Conservation (phyloP, 768 basidiomycete species). For the Pleurotus pulmonarius region DNA sequence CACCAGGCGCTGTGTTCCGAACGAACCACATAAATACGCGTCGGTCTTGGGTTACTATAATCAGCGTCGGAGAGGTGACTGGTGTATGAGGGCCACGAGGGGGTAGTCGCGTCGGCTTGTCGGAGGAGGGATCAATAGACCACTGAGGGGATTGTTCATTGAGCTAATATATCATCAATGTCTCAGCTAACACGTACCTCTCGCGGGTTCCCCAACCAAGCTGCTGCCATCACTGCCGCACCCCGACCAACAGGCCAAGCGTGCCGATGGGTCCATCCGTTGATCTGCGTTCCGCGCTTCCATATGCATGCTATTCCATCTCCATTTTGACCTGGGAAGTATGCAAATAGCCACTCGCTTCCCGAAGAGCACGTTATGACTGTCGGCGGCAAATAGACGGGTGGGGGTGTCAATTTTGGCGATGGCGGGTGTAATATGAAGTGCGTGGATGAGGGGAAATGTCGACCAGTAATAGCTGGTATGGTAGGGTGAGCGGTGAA, state of each 20-base stretch:
- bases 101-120: conserved; percentile 52
- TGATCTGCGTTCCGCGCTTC: conserved; percentile 54
- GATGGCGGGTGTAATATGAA: conserved; percentile 55
- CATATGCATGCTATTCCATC: conserved; percentile 68
- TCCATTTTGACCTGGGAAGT: conserved; percentile 54
- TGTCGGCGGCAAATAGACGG: conserved; percentile 57
- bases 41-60: conserved; percentile 65
- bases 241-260: conserved; percentile 49
- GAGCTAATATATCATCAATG: not conserved
- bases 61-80: conserved; percentile 48
- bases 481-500: conserved; percentile 65
- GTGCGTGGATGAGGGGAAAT: conserved; percentile 68
- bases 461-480: conserved; percentile 55
- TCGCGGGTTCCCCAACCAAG: conserved; percentile 58
- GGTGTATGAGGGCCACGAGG: conserved; percentile 54
- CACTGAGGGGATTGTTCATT: conserved; percentile 38
- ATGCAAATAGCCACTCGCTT: conserved; percentile 70
- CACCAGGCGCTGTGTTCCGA: conserved; percentile 35
- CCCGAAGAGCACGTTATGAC: conserved; percentile 56
- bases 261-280: conserved; percentile 58
- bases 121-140: conserved; percentile 36
- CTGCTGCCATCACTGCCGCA: conserved; percentile 56
- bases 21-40: conserved; percentile 52
- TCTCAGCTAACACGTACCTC: conserved; percentile 40
- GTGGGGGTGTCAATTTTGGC: conserved; percentile 39